These are phyloP conservation scores for Tolypocladium inflatum DNA, from an alignment of 2,329 filamentous ascomycete genomes.

Conservation along the genomic window DNA sequence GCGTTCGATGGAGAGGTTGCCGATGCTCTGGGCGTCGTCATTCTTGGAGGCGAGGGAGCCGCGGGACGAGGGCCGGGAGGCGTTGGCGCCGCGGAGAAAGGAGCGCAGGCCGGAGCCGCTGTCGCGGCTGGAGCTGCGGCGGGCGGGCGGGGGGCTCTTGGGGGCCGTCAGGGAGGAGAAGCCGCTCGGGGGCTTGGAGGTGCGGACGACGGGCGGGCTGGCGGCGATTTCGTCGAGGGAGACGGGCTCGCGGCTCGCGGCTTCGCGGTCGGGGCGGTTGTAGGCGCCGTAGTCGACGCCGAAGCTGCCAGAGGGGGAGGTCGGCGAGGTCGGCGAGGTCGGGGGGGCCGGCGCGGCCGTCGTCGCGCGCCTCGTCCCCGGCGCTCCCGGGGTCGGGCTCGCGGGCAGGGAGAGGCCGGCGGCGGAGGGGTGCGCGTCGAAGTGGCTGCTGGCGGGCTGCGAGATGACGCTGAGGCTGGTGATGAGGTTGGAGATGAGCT, in stretches of 20 bases:
- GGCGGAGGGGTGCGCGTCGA: conserved; percentile 40
- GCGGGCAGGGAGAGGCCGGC: conserved; percentile 29
- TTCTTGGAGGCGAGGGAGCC: conserved; percentile 45
- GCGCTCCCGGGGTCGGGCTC: conserved; percentile 24
- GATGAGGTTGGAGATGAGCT: conserved; percentile 61
- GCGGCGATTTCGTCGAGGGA: conserved; percentile 52
- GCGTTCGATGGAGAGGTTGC: conserved; percentile 54
- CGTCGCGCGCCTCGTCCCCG: background rate
- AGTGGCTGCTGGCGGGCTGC: conserved; percentile 57
- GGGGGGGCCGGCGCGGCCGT: conserved; percentile 19
- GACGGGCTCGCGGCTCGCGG: conserved; percentile 34
- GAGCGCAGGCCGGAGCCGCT: conserved; percentile 46
- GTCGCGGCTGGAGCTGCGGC: conserved; percentile 42
- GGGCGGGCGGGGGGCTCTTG: conserved; percentile 32
- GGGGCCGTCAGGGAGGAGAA: conserved; percentile 61
- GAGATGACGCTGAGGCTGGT: conserved; percentile 62
- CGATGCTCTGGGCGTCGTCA: conserved; percentile 52
- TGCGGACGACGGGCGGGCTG: conserved; percentile 64
- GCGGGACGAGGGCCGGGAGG: conserved; percentile 49
- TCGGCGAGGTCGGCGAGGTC: conserved; percentile 20
- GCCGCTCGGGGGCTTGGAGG: conserved; percentile 71
- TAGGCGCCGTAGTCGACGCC: conserved; percentile 67
- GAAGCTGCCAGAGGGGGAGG: conserved; percentile 41
- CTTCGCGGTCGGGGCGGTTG: conserved; percentile 39
- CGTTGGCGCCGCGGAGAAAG: conserved; percentile 39